Percentiles rank a stretch among this genome's conserved stretches.
phyloP scores from a whole-genome alignment of 2,329 filamentous ascomycete genomes.

The Pseudogymnoascus sp. region DNA sequence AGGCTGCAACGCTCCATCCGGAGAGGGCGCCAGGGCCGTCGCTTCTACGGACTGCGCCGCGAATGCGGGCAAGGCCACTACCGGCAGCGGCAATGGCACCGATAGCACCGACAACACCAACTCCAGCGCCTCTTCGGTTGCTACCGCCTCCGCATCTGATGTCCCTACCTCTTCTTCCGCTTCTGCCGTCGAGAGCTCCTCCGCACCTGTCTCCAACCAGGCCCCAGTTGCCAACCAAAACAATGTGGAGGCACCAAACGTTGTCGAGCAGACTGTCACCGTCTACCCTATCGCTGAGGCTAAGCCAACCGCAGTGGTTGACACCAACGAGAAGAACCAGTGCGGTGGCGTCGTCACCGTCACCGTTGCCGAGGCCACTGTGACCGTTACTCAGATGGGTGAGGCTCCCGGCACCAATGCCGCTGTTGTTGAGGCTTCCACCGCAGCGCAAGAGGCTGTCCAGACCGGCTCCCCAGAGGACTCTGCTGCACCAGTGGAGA shows the following conservation, averaged over 20 bases:
- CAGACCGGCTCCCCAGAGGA: not conserved
- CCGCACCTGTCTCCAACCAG: not conserved
- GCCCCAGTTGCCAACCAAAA: not conserved
- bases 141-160: not conserved
- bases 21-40: slow-evolving; percentile 34
- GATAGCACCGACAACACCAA: not conserved
- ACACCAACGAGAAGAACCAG: not conserved
- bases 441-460: not conserved
- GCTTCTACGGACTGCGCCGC: slow-evolving; percentile 32
- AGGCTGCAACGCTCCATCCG: slow-evolving; percentile 48
- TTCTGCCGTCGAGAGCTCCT: not conserved
- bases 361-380: not conserved
- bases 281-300: not conserved
- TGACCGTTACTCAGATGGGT: not conserved
- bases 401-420: not conserved
- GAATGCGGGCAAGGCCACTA: slow-evolving; percentile 8
- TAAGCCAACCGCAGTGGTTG: not conserved
- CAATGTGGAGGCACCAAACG: not conserved
- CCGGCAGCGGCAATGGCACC: not conserved
- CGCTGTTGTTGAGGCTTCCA: not conserved
- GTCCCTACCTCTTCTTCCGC: not conserved
- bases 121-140: not conserved
- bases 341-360: not conserved
- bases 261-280: not conserved
- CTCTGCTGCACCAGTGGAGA: not conserved